Percentiles rank a stretch among this genome's conserved stretches.
phyloP scores from a whole-genome alignment of 106 monocot species.

The Chionographis japonica region DNA sequence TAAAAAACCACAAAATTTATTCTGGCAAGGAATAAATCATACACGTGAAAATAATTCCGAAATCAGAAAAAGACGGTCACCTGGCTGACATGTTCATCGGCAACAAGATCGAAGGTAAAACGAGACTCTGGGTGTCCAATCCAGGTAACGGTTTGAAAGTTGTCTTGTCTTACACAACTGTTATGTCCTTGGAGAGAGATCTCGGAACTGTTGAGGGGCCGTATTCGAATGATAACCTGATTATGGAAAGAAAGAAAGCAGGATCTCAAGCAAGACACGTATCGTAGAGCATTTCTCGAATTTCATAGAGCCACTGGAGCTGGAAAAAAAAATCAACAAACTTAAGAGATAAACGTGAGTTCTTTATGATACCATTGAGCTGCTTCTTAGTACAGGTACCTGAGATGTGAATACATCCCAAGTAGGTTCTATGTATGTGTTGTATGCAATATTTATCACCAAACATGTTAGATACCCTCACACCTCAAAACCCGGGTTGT shows the following conservation, averaged over 20 bases:
- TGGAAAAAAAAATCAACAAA: too few species aligned
- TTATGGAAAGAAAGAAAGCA: not conserved
- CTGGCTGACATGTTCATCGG: slow-evolving; percentile 83
- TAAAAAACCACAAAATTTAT: not conserved
- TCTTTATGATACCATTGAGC: too few species aligned
- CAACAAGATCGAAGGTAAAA: slow-evolving; percentile 92
- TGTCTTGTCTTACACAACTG: slow-evolving; percentile 79
- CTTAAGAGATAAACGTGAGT: too few species aligned
- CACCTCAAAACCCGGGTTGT: too few species aligned
- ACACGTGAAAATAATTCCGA: not conserved
- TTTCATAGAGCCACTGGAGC: too few species aligned
- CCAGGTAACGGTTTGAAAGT: slow-evolving; percentile 69
- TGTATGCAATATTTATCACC: too few species aligned
- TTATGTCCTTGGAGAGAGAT: slow-evolving; percentile 78
- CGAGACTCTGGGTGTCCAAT: slow-evolving; percentile 88
- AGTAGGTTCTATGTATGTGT: not conserved
- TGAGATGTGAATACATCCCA: not conserved
- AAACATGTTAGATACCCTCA: too few species aligned
- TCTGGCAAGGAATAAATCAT: not conserved
- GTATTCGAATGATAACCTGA: slow-evolving; percentile 79
- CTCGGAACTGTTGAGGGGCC: slow-evolving; percentile 68
- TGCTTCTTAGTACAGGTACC: not conserved
- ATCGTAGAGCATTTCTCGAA: not conserved
- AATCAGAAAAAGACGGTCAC: slow-evolving; percentile 19
- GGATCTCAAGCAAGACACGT: not conserved